Evolutionary conservation across 345 rosid genomes (phyloP), one percentile per base, ranked within the genome.

Genomic region (Limnanthes douglasii): DNA sequence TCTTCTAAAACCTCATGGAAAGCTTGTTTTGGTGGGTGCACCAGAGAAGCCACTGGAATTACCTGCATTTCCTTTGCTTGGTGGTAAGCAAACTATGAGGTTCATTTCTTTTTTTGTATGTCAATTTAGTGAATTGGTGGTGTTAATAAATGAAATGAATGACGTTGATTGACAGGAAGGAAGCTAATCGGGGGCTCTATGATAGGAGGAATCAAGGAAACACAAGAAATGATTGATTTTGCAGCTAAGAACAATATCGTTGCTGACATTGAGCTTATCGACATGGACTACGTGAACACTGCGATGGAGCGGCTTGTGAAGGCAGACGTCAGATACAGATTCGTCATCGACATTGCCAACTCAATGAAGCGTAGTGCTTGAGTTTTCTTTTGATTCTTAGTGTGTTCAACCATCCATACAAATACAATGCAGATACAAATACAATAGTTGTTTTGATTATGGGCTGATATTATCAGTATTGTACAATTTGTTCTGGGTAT

Each of bases 161-260:
- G n/a, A n/a, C n/a, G n/a, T n/a, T n/a, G n/a, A n/a, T 28, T n/a
- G 19, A 46, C 42, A 60, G 63, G 54, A 15, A 56, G 66, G 41
- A 65, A 60, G 36, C 11, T 30, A 5, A 39, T 56, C 0, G 53
- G 39, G 1, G 67, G 71, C 0, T 60, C 57, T 13, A 2, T 5
- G 16, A 50, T 58, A 9, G 73, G 69, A 21, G 73, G 69, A 12
- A 46, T 67, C 56, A 48, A 54, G 24, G 66, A 67, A 40, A 62
- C 66, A 0, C 66, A 62, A 43, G 69, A 66, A 46, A 66, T 66
- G 69, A 21, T 62, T 6, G 50, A 66, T 50, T 66, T 62, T 32
- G 62, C 69, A 3, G 62, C 69, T 0, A 36, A 54, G 7, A 65
- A 67, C 47, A 26, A 16, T 37, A 24, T 67, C 30, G 36, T 17